Evolutionary conservation across 78 protist genomes (phyloP), one percentile per base, ranked within the genome.

Genomic region (Corallochytrium limacisporum): DNA sequence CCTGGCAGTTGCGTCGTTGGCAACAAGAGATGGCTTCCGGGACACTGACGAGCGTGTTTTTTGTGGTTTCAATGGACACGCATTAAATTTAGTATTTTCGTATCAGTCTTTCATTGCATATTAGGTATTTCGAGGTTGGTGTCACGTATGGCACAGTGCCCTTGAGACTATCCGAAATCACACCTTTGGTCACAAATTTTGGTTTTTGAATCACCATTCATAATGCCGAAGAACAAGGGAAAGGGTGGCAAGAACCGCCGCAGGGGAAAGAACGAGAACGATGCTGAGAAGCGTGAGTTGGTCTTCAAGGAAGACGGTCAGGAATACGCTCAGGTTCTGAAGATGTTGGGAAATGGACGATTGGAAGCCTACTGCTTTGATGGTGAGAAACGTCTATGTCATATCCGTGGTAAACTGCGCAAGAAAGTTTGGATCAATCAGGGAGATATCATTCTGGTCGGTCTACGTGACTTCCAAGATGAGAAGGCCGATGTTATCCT

Each of bases 281-380:
- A 78, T 4, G 77, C 38, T 16, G 78, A 62, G 62, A 85, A 82
- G 75, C 87, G 97, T 62, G 97, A 93, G 74, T 79, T 95, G 38
- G 65, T 77, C 40, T 78, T 88, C 85, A 89, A 87, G 69, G 99
- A 95, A 47, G 97, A 91, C 5, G 93, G 95, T n/a, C 99, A 95
- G 56, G 84, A 77, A 31, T 75, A 75, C 39, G 81, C 74, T 12
- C 74, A 65, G 47, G 81, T 75, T 20, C 16, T 33, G 18, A 63
- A 65, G 60, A 84, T 94, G 90, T 81, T 96, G 28, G 99, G 99
- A 24, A 91, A 92, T 61, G 97, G 97, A 22, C 80, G 97, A n/a
- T 47, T 94, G 3, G 95, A 92, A 49, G 98, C 93, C 13, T 22
- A 32, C 40, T 91, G 98, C 81, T 83, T 87, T n/a, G 99, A 94